These are phyloP conservation scores for Mediolabrus comicus DNA, from an alignment of 108 stramenopile species.

Conservation along the genomic window DNA sequence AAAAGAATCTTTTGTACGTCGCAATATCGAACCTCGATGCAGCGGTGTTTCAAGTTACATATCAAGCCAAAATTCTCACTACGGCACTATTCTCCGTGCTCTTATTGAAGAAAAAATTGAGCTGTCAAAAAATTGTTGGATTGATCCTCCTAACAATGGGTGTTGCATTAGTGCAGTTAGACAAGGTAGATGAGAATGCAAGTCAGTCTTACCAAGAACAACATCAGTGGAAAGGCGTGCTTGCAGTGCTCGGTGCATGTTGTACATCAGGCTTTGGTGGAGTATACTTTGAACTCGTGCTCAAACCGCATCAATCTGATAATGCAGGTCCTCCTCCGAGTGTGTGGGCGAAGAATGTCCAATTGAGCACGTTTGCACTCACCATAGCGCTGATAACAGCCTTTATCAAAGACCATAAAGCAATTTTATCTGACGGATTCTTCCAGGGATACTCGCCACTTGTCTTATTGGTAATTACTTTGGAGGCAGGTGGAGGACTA, in stretches of 20 bases:
- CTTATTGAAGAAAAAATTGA: conserved; percentile 84
- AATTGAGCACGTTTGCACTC: conserved; percentile 93
- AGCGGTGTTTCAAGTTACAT: conserved; percentile 96
- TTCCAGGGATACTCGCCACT: conserved; percentile 85
- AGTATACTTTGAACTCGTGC: conserved; percentile 96
- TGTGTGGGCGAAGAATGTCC: conserved; percentile 95
- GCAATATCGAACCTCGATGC: conserved; percentile 96
- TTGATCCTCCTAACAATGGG: conserved; percentile 88
- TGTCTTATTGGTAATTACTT: conserved; percentile 82
- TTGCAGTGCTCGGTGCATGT: conserved; percentile 92
- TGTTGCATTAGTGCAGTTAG: conserved; percentile 88
- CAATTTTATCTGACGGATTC: conserved; percentile 74
- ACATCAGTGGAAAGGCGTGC: conserved; percentile 75
- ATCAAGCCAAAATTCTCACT: conserved; percentile 97
- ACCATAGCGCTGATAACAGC: conserved; percentile 74
- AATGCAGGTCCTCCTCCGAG: conserved; percentile 49
- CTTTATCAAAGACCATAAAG: conserved; percentile 68
- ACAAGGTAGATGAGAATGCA: conserved; percentile 40
- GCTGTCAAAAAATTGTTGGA: conserved; percentile 52
- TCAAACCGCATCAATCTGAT: conserved; percentile 80
- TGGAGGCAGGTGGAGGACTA: conserved; percentile 86
- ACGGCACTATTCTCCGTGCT: conserved; percentile 95
- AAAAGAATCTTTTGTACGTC: conserved; percentile 97
- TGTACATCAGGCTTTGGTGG: conserved; percentile 94
- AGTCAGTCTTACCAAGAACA: conserved; percentile 44